Evolutionary conservation across 768 basidiomycete genomes (phyloP), one percentile per base, ranked within the genome.

Genomic region (Tephrocybe sp.): DNA sequence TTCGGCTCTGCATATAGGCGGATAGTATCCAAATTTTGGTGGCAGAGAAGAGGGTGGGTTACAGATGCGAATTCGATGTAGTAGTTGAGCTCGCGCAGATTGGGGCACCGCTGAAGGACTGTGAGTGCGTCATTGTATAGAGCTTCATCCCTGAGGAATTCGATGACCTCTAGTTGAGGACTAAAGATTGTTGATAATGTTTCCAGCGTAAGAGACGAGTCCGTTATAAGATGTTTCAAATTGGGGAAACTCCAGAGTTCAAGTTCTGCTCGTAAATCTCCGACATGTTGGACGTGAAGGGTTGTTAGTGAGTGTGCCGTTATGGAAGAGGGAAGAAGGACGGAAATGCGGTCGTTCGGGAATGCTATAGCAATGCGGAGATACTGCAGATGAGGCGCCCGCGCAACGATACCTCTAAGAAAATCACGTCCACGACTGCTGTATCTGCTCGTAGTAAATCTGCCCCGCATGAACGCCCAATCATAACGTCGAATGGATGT

Each of bases 181-280:
- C 49, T 41, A 34, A 57, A 54, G n/a, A 54, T 34, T 2, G 53
- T 7, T 3, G 53, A 57, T 13, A 41, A 13, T 12, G 35, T 42
- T n/a, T 18, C 16, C 19, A 25, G 15, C 18, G 45, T 41, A 24
- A 54, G 32, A 38, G 48, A 51, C 2, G 49, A 51, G 22, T 57
- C 56, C 34, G 53, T 54, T 9, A 57, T 49, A 6, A 54, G 44
- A 32, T 44, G 41, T 9, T 26, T 52, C 30, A 57, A 22, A n/a
- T 54, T 54, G 12, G 55, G 55, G 42, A 51, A 54, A 5, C 44
- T 37, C 53, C 56, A 57, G 1, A 19, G 32, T 24, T 54, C 53
- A 15, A 57, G 39, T 31, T 51, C 53, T 5, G 9, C 18, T 11
- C 49, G 46, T 3, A 22, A 19, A n/a, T 43, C 13, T 11, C 49